A percentile compares a stretch with the other conserved stretches of the same genome.
Conservation (phyloP, 352 stramenopile species). For the Saprolegnia parasitica region DNA sequence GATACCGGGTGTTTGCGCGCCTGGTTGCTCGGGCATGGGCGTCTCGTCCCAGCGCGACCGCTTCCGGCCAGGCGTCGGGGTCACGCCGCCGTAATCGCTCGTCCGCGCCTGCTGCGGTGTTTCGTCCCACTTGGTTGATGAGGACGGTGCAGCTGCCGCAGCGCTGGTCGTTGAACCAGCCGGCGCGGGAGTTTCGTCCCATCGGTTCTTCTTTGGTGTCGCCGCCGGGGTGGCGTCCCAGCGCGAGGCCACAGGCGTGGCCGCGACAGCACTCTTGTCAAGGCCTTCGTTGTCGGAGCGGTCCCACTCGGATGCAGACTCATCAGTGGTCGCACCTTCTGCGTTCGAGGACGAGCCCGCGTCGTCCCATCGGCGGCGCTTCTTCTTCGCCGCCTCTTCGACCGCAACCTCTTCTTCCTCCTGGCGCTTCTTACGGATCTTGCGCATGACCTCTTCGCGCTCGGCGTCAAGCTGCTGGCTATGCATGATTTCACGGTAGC, state of each 20-base stretch:
- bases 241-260: constrained; percentile 61
- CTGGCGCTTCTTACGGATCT: constrained; percentile 82
- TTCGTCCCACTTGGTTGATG: constrained; percentile 89
- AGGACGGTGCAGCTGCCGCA: constrained; percentile 31
- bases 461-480: constrained; percentile 84
- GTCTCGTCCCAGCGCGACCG: constrained; percentile 97
- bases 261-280: constrained; percentile 37
- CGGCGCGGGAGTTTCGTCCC: constrained; percentile 72
- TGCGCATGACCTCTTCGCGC: constrained; percentile 76
- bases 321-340: constrained; percentile 53
- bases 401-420: constrained; percentile 36
- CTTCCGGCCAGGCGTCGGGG: constrained; percentile 64
- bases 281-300: constrained; percentile 34
- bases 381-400: constrained; percentile 47
- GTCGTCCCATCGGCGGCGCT: constrained; percentile 86
- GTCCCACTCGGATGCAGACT: constrained; percentile 72
- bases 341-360: constrained; percentile 34
- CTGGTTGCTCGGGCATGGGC: constrained; percentile 54
- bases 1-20: constrained; percentile 43
- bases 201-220: constrained; percentile 66
- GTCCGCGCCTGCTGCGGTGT: constrained; percentile 63
- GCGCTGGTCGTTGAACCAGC: constrained; percentile 34
- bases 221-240: constrained; percentile 63
- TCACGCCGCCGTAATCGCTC: constrained; percentile 42
- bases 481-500: constrained; percentile 85